Base-by-base conservation (phyloP, 139 green algal genomes). In the Monoraphidium neglectum region DNA sequence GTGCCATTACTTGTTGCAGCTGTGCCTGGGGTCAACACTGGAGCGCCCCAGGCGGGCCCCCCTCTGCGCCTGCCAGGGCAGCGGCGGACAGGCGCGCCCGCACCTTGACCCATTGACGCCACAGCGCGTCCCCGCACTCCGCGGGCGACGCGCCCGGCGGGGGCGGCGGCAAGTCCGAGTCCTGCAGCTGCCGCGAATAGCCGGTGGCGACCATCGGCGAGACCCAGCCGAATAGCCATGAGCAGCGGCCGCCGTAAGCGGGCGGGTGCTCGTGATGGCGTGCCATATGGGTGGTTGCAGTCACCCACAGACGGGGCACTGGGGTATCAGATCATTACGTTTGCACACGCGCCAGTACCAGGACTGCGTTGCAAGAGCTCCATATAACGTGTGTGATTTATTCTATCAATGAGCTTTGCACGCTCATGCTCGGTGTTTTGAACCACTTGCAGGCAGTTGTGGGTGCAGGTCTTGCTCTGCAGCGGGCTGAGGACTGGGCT, bases 161-260 rank as follows among this genome's bases (percentile, higher is more conserved):
- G 54, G 92, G 57, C 2, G 10, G 16, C 6, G 88, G 71, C 46
- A 95, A 75, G 62, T 95, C 88, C 0, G 77, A n/a, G 6, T 74
- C 32, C 26, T 88, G 70, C 28, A 95, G 87, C 72, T 86, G 87
- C 5, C 67, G 32, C 30, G 33, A 15, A 62, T 46, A 67, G 37
- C 83, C 87, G 0, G 13, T 67, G 0, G 30, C 26, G 51, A 92
- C 77, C 0, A 94, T 68, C 2, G 85, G 84, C 4, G 74, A 76
- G 0, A 90, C 78, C 88, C 88, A 94, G 59, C 53, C 21, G 47
- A 93, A 89, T 51, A 60, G 76, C 23, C 84, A 53, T 26, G 35
- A 47, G 54, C 67, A 8, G 43, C 43, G 43, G 43, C 43, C 43
- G 43, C 8, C 43, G 43, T 8, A 12, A 12, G 43, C 43, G 8